Evolutionary conservation across 306 rosid species (phyloP).

Genomic region (Arachis stenosperma): DNA sequence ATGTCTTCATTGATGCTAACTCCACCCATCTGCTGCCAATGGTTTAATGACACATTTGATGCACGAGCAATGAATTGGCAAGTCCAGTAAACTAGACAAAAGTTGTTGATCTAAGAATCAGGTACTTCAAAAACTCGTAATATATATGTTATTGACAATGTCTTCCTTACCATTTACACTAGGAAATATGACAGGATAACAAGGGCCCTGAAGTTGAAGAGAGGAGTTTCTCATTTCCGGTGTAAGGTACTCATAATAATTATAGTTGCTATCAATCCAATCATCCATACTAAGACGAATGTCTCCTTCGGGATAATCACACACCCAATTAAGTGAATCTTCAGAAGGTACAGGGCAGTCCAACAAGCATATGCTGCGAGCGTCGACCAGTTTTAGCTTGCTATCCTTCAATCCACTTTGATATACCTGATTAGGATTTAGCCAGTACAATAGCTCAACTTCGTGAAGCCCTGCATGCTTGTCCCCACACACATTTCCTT

Average conservation of each 20-base stretch:
- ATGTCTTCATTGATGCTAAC: constrained; percentile 76
- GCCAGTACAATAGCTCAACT: constrained; percentile 88
- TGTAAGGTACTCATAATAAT: constrained; percentile 89
- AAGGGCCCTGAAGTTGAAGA: constrained; percentile 98
- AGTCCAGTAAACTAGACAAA: constrained; percentile 84
- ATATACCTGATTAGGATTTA: constrained; percentile 93
- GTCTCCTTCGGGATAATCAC: constrained; percentile 95
- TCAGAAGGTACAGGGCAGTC: constrained; percentile 89
- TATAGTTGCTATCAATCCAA: constrained; percentile 84
- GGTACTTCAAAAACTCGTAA: constrained; percentile 7
- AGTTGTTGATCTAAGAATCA: constrained; percentile 24
- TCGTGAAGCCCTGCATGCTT: constrained; percentile 80
- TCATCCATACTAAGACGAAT: constrained; percentile 67
- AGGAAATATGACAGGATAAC: constrained; percentile 97
- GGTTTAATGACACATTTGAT: constrained; percentile 79
- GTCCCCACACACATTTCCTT: constrained; percentile 96
- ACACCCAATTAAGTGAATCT: constrained; percentile 91
- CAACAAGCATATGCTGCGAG: constrained; percentile 80
- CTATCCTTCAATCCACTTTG: constrained; percentile 80
- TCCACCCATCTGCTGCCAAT: constrained; percentile 97
- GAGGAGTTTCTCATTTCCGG: constrained; percentile 95
- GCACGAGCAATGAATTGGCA: constrained; percentile 87
- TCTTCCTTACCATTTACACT: constrained; percentile 82
- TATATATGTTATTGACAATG: constrained; percentile 24
- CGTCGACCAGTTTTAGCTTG: constrained; percentile 68